Evolutionary conservation across 2,329 filamentous ascomycete species (phyloP).

Genomic region (Sporothrix globosa): DNA sequence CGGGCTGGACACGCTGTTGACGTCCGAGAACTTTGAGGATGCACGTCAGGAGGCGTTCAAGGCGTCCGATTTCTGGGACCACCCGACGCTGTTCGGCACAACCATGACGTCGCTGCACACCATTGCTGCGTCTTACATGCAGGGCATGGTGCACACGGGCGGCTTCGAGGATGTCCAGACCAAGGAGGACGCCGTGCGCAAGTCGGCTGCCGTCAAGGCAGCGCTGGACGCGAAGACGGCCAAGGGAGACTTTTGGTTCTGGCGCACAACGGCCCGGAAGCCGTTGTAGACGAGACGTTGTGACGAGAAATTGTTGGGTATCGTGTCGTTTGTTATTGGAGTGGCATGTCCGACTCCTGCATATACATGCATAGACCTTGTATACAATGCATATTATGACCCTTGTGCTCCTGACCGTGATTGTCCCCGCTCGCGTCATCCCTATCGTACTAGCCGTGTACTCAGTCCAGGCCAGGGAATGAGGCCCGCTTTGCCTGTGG

Average conservation of each 20-base stretch:
- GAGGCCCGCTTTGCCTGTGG: slow-evolving; percentile 34
- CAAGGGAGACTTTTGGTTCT: slow-evolving; percentile 18
- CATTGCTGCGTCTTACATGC: slow-evolving; percentile 1
- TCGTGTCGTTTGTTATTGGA: slow-evolving; percentile 17
- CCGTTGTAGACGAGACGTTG: neutral
- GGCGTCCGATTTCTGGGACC: neutral
- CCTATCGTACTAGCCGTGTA: no score
- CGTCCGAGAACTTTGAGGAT: neutral
- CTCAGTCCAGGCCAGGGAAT: slow-evolving; percentile 43
- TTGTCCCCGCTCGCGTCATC: neutral
- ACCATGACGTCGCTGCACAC: slow-evolving; percentile 6
- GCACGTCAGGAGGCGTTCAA: neutral
- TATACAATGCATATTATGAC: slow-evolving; percentile 11
- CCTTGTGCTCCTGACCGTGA: neutral
- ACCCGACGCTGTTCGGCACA: neutral
- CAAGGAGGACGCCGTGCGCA: slow-evolving; percentile 16
- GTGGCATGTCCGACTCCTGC: neutral
- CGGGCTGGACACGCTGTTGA: neutral
- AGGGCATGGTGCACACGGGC: slow-evolving; percentile 27
- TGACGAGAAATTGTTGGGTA: neutral
- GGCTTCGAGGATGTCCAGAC: slow-evolving; percentile 28
- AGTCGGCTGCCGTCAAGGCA: neutral
- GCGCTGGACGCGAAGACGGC: slow-evolving; percentile 14
- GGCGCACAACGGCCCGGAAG: slow-evolving; percentile 29
- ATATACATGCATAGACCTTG: slow-evolving; percentile 22